phyloP scores from a whole-genome alignment of 2,329 filamentous ascomycete species.

The Pyricularia pennisetigena region DNA sequence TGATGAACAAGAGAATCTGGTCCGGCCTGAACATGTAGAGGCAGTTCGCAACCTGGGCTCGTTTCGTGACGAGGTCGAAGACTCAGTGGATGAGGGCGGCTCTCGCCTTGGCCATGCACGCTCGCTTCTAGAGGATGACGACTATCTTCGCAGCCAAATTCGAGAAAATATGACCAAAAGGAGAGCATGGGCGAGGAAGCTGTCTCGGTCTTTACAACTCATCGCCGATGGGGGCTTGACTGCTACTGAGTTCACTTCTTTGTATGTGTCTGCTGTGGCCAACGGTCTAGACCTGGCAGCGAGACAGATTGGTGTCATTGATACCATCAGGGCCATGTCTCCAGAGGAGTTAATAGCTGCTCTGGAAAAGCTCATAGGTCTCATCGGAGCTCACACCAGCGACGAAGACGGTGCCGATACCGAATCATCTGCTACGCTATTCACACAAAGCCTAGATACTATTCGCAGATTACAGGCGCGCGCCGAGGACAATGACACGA shows the following conservation, averaged over 20 bases:
- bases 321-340: slow-evolving; percentile 49
- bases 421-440: slow-evolving; percentile 16
- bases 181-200: slow-evolving; percentile 21
- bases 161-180: slow-evolving; percentile 10
- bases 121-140: slow-evolving; percentile 50
- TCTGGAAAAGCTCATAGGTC: slow-evolving; percentile 17
- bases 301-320: slow-evolving; percentile 35
- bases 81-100: slow-evolving; percentile 27
- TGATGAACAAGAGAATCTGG: slow-evolving; percentile 14
- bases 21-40: slow-evolving; percentile 54
- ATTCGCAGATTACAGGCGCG: slow-evolving; percentile 35
- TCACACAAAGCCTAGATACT: slow-evolving; percentile 32
- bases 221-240: slow-evolving; percentile 26
- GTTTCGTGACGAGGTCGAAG: slow-evolving; percentile 48
- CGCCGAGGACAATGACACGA: slow-evolving; percentile 32
- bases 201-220: slow-evolving; percentile 41
- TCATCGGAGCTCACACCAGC: slow-evolving; percentile 19
- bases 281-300: slow-evolving; percentile 40
- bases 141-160: slow-evolving; percentile 37
- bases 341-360: slow-evolving; percentile 29
- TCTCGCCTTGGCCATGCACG: slow-evolving; percentile 30
- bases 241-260: slow-evolving; percentile 33
- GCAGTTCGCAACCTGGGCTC: slow-evolving; percentile 60
- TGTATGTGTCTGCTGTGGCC: slow-evolving; percentile 53
- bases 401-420: not conserved